Evolutionary conservation across 805 yeast species (phyloP).

Genomic region (Ogataea degrootiae): DNA sequence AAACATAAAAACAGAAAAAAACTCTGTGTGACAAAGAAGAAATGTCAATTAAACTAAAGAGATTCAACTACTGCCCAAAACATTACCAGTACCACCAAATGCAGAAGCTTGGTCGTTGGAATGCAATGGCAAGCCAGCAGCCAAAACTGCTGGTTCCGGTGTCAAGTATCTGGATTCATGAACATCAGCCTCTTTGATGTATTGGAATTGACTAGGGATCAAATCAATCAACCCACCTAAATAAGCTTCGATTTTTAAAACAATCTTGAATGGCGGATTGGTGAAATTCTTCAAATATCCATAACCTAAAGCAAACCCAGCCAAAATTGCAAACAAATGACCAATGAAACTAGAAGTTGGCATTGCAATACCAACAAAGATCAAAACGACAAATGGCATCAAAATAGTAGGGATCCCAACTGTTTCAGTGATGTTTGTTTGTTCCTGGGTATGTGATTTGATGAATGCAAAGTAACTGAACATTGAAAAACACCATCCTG

Average conservation of each 20-base stretch:
- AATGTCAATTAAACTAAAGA: background rate
- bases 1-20: too few species aligned
- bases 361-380: constrained; percentile 45
- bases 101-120: background rate
- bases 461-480: constrained; percentile 53
- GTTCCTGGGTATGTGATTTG: constrained; percentile 16
- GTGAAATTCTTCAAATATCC: constrained; percentile 54
- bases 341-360: constrained; percentile 73
- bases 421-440: constrained; percentile 17
- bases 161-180: constrained; percentile 22
- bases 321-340: constrained; percentile 59
- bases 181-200: constrained; percentile 58
- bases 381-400: constrained; percentile 51
- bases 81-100: constrained; percentile 22
- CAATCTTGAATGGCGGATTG: constrained; percentile 60
- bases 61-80: constrained; percentile 17
- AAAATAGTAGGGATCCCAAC: constrained; percentile 52
- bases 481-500: constrained; percentile 72
- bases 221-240: constrained; percentile 44
- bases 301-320: constrained; percentile 60
- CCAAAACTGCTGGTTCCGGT: constrained; percentile 5
- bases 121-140: constrained; percentile 18
- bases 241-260: constrained; percentile 60
- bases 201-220: constrained; percentile 50
- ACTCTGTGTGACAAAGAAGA: too few species aligned